These are phyloP conservation scores for Monosporascus cannonballus DNA, from an alignment of 2,329 filamentous ascomycete species.

Conservation along the genomic window DNA sequence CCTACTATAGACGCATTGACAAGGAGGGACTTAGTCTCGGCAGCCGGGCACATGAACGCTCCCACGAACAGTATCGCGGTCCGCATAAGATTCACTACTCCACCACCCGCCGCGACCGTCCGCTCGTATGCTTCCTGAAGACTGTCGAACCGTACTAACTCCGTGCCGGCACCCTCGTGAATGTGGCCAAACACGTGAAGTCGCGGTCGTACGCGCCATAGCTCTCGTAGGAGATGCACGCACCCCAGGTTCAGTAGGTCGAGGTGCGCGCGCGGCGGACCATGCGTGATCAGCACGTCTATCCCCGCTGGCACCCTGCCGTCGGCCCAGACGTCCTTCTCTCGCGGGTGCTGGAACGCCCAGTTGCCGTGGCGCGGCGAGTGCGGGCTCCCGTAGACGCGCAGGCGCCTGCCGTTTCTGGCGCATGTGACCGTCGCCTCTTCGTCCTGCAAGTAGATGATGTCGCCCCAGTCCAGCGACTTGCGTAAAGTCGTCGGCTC, in stretches of 20 bases:
- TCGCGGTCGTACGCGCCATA: conserved; percentile 25
- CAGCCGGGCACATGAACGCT: conserved; percentile 1
- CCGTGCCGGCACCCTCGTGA: conserved; percentile 27
- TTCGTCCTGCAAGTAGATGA: conserved; percentile 28
- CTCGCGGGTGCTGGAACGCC: conserved; percentile 35
- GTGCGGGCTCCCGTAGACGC: conserved; percentile 30
- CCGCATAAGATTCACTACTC: conserved; percentile 10
- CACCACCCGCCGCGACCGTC: conserved; percentile 8
- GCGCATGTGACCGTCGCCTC: conserved; percentile 16
- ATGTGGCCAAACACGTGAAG: conserved; percentile 34
- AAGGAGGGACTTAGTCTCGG: conserved; percentile 5
- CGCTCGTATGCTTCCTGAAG: conserved; percentile 21
- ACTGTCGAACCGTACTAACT: conserved; percentile 23
- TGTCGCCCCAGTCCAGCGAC: conserved; percentile 26
- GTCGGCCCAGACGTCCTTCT: conserved; percentile 18
- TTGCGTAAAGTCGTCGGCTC: conserved; percentile 7
- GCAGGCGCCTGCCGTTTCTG: conserved; percentile 23
- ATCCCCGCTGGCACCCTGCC: conserved; percentile 12
- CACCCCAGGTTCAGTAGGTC: conserved; percentile 29
- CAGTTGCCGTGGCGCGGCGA: conserved; percentile 29
- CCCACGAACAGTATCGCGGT: conserved; percentile 1
- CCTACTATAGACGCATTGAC: conserved; percentile 13
- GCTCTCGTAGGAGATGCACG: conserved; percentile 20
- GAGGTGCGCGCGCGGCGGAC: conserved; percentile 29
- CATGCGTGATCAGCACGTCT: conserved; percentile 35